Evolutionary conservation across 768 basidiomycete species (phyloP).

Genomic region (Naematelia aurantialba): DNA sequence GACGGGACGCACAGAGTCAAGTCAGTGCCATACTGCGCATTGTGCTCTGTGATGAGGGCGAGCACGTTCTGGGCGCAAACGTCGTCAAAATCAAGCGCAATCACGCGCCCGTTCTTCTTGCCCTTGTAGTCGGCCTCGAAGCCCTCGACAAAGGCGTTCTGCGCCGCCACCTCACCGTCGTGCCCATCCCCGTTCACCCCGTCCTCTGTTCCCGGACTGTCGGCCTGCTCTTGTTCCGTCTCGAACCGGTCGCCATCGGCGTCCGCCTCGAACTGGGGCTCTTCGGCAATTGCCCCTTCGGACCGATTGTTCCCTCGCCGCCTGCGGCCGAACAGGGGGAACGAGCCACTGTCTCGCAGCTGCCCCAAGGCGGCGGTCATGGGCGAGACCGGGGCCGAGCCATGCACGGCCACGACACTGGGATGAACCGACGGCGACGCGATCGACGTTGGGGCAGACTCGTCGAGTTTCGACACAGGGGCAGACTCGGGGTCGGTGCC

Average conservation of each 20-base stretch:
- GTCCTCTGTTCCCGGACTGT: background rate
- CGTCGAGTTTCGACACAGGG: background rate
- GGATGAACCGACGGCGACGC: background rate
- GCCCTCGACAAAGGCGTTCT: background rate
- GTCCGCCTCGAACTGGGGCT: background rate
- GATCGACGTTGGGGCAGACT: background rate
- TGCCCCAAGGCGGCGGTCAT: background rate
- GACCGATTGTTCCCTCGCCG: background rate
- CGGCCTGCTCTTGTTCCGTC: background rate
- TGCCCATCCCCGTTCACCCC: background rate
- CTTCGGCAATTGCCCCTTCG: background rate
- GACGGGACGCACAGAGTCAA: conserved; percentile 24
- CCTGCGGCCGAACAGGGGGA: background rate
- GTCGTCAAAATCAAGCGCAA: conserved; percentile 41
- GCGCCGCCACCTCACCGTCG: background rate
- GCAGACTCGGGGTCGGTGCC: background rate
- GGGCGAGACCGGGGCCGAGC: conserved; percentile 6
- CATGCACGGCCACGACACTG: conserved; percentile 11
- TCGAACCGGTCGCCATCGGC: background rate
- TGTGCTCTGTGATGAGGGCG: conserved; percentile 18
- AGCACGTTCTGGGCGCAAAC: conserved; percentile 26
- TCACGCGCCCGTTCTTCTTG: conserved; percentile 20
- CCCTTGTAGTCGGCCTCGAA: background rate
- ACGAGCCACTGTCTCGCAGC: background rate
- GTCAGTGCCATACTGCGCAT: conserved; percentile 19